Evolutionary conservation across 208 protist species (phyloP).

Genomic region (Leishmania amazonensis): DNA sequence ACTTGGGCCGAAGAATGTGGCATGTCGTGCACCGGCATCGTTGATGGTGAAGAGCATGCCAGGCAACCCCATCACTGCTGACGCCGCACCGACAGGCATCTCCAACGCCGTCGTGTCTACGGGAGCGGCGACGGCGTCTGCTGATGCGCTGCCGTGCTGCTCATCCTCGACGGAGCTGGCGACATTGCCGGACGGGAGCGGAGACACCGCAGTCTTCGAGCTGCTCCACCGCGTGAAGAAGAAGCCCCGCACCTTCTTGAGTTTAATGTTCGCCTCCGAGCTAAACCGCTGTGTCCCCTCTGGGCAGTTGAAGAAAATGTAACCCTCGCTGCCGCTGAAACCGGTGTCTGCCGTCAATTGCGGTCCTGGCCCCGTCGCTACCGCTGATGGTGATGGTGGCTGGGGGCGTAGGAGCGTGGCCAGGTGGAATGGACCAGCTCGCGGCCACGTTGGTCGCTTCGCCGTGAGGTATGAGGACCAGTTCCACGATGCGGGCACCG

Average conservation of each 20-base stretch:
- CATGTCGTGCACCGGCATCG: conserved; percentile 63
- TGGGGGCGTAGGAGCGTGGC: background rate
- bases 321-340: conserved; percentile 44
- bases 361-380: background rate
- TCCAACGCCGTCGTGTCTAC: background rate
- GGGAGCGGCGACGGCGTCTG: background rate
- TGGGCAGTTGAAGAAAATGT: conserved; percentile 89
- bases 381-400: background rate
- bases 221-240: conserved; percentile 72
- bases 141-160: background rate
- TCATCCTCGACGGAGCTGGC: background rate
- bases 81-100: conserved; percentile 22
- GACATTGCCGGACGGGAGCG: background rate
- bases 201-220: background rate
- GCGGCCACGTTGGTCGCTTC: conserved; percentile 20
- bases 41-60: conserved; percentile 89
- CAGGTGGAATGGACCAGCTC: conserved; percentile 6
- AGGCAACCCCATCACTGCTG: conserved; percentile 82
- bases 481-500: conserved; percentile 3
- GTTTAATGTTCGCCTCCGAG: conserved; percentile 71
- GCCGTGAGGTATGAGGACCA: conserved; percentile 23
- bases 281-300: conserved; percentile 86
- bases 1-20: conserved; percentile 77
- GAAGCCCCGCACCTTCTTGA: conserved; percentile 71
- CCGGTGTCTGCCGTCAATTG: conserved; percentile 18